phyloP scores from a whole-genome alignment of 441 rosid genomes.

The Codiaeum variegatum region DNA sequence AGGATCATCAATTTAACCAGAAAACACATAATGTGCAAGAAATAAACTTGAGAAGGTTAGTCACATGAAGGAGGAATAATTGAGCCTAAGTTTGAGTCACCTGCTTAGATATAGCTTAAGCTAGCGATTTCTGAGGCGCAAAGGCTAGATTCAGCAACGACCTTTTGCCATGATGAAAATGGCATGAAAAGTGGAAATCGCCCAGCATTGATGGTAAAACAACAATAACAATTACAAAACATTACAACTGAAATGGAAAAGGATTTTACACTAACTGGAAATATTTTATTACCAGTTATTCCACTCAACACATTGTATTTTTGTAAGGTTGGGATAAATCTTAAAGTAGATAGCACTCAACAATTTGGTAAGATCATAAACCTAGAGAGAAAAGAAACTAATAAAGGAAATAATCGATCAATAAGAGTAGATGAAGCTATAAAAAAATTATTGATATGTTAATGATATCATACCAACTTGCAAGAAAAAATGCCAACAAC shows the following conservation, averaged over 20 bases:
- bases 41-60: conserved; percentile 74
- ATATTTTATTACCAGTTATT: conserved; percentile 36
- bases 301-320: conserved; percentile 42
- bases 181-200: conserved; percentile 45
- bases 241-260: background rate
- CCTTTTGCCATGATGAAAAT: conserved; percentile 32
- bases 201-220: conserved; percentile 26
- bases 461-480: conserved; percentile 40
- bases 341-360: conserved; percentile 37
- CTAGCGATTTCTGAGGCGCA: too few species aligned
- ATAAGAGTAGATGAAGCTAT: too few species aligned
- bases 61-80: conserved; percentile 92
- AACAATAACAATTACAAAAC: background rate
- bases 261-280: background rate
- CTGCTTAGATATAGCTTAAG: too few species aligned
- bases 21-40: background rate
- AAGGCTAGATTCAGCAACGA: too few species aligned
- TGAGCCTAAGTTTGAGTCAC: too few species aligned
- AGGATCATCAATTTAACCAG: background rate
- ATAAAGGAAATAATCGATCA: too few species aligned
- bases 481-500: conserved; percentile 42
- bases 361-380: conserved; percentile 37
- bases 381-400: conserved; percentile 23
- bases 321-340: conserved; percentile 35
- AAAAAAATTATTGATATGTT: background rate